Conservation (phyloP, 305 asterid genomes). For the Solanum hybrid region DNA sequence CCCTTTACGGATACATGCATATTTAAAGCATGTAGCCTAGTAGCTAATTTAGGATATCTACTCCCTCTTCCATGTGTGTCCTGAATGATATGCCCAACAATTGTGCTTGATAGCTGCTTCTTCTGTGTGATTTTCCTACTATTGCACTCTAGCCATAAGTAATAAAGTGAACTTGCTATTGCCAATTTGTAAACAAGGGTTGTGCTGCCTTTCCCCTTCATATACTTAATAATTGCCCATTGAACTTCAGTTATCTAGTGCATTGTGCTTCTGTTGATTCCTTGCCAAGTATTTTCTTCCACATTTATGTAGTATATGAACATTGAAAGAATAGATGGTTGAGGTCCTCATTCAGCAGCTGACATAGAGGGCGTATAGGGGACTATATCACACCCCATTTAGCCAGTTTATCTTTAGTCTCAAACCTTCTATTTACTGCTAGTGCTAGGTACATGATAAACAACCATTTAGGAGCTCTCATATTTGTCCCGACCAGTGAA, state of each 20-base stretch:
- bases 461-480: background rate
- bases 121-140: background rate
- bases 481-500: background rate
- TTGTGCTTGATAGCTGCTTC: background rate
- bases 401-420: background rate
- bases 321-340: background rate
- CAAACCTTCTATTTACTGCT: background rate
- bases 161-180: background rate
- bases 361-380: background rate
- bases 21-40: background rate
- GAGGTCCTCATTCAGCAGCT: background rate
- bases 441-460: background rate
- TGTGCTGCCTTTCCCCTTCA: background rate
- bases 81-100: background rate
- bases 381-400: background rate
- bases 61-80: background rate
- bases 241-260: background rate
- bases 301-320: background rate
- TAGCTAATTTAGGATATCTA: background rate
- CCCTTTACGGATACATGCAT: background rate
- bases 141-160: background rate
- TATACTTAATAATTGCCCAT: background rate
- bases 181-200: background rate
- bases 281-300: background rate
- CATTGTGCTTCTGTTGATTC: background rate